Conservation (phyloP, 306 rosid genomes). For the Quercus engelmannii region DNA sequence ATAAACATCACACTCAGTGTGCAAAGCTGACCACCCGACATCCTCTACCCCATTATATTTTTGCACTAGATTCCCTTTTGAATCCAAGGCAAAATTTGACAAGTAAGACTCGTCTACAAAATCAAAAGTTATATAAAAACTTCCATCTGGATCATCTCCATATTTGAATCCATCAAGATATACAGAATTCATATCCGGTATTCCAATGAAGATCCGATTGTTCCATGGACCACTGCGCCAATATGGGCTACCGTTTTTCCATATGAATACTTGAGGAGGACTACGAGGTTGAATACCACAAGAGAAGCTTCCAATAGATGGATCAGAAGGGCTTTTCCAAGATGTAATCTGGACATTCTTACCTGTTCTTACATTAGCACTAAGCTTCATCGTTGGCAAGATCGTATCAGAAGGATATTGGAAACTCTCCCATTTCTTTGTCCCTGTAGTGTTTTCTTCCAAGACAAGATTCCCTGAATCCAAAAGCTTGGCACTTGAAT, state of each 20-base stretch:
- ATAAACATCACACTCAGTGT: conserved; percentile 19
- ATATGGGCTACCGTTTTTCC: conserved; percentile 20
- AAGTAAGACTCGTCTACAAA: background rate
- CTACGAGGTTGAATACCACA: conserved; percentile 4
- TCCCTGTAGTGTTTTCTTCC: background rate
- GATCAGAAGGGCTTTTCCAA: conserved; percentile 38
- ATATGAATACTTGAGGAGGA: conserved; percentile 28
- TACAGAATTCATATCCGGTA: conserved; percentile 32
- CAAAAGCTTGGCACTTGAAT: conserved; percentile 20
- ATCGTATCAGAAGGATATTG: conserved; percentile 21
- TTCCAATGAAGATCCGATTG: conserved; percentile 29
- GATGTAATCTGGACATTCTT: conserved; percentile 6
- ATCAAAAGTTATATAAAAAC: background rate
- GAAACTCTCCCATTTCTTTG: conserved; percentile 35
- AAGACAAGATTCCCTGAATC: conserved; percentile 40
- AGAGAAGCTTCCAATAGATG: conserved; percentile 30
- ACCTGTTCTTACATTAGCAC: background rate
- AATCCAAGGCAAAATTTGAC: background rate
- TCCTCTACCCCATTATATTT: background rate
- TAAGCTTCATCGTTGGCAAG: conserved; percentile 16
- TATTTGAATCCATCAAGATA: conserved; percentile 25
- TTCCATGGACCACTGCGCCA: conserved; percentile 56
- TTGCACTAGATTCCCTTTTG: conserved; percentile 10
- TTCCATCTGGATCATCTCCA: conserved; percentile 7
- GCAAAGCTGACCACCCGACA: background rate